These are phyloP conservation scores for Aspergillus sojae DNA, from an alignment of 2,329 filamentous ascomycete genomes.

Conservation along the genomic window DNA sequence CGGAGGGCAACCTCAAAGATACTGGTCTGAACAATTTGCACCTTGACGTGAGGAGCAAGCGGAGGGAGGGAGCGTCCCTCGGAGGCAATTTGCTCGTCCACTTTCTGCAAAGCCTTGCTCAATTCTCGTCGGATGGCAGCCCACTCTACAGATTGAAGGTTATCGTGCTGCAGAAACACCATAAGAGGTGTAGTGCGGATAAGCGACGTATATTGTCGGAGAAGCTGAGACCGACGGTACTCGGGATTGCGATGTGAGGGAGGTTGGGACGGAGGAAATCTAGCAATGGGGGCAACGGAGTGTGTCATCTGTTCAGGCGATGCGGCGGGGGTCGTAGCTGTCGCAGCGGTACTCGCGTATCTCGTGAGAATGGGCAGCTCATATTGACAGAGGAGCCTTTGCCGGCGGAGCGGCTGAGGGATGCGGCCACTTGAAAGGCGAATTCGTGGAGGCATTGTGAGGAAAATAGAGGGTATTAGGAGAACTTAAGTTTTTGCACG, in stretches of 20 bases:
- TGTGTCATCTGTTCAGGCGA: conserved; percentile 53
- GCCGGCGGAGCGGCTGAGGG: conserved; percentile 39
- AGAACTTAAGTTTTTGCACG: not conserved
- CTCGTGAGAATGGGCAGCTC: conserved; percentile 42
- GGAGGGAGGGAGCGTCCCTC: conserved; percentile 45
- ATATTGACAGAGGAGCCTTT: conserved; percentile 41
- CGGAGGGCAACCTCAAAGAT: conserved; percentile 85
- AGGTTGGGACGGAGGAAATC: conserved; percentile 70
- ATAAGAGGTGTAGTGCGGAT: conserved; percentile 83
- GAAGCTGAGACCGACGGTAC: conserved; percentile 86
- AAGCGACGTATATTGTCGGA: conserved; percentile 83
- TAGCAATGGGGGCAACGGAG: conserved; percentile 49
- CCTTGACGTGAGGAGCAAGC: conserved; percentile 65
- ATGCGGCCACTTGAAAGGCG: conserved; percentile 43
- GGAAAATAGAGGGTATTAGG: conserved; percentile 7
- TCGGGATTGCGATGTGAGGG: conserved; percentile 85
- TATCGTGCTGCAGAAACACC: conserved; percentile 83
- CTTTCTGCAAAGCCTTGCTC: conserved; percentile 60
- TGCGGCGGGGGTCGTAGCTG: conserved; percentile 55
- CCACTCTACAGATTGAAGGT: conserved; percentile 75
- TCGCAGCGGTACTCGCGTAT: conserved; percentile 49
- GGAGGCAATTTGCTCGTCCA: conserved; percentile 69
- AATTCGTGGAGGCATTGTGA: conserved; percentile 58
- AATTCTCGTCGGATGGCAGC: conserved; percentile 72
- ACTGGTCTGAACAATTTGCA: conserved; percentile 84